Conservation (phyloP, 1,284 basidiomycete genomes). For the Trichosporon ovoides region DNA sequence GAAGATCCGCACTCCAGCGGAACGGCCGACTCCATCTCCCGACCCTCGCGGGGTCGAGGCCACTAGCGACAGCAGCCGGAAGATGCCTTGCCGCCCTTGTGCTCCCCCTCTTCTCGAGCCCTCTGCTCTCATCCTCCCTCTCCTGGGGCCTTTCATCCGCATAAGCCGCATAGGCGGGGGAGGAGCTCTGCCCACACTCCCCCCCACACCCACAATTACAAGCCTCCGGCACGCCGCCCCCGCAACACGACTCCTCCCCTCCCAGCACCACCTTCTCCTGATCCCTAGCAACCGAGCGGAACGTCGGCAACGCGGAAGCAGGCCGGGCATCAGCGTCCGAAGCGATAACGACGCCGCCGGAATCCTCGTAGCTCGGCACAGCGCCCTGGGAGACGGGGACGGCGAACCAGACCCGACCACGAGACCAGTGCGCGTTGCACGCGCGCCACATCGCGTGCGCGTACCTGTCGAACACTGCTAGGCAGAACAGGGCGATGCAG, state of each 20-base stretch:
- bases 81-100: constrained; percentile 16
- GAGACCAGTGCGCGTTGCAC: constrained; percentile 57
- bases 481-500: constrained; percentile 61
- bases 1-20: constrained; percentile 29
- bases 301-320: not conserved
- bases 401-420: constrained; percentile 12
- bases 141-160: no score
- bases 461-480: constrained; percentile 65
- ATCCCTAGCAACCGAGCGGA: not conserved
- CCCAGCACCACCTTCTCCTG: no score
- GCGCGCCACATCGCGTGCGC: constrained; percentile 56
- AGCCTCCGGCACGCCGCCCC: not conserved
- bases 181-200: constrained; percentile 12
- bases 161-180: not conserved
- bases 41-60: constrained; percentile 20
- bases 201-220: constrained; percentile 17
- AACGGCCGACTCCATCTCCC: constrained; percentile 34
- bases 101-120: not conserved
- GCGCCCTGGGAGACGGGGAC: constrained; percentile 10
- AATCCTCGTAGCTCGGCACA: not conserved
- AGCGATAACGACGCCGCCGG: not conserved
- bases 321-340: no score
- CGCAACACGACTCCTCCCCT: no score
- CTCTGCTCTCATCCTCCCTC: not conserved
- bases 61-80: constrained; percentile 22